Percentiles rank a stretch among this genome's conserved stretches.
Evolutionary conservation across 768 basidiomycete species (phyloP).

Genomic region (Suillus occidentalis): DNA sequence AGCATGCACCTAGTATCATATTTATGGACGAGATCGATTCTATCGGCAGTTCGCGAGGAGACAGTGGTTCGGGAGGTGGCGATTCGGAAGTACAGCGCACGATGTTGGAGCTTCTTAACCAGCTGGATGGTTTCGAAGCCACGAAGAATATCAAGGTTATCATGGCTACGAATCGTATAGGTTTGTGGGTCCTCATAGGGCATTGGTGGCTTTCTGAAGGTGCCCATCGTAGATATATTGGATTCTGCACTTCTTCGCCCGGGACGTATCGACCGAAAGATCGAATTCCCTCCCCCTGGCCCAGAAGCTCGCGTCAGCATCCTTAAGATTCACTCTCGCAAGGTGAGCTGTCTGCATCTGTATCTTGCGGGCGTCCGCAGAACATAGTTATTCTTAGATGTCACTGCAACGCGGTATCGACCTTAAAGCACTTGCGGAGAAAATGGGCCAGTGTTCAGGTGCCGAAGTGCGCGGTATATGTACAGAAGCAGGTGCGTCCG

Average conservation of each 20-base stretch:
- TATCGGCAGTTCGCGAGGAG: conserved; percentile 90
- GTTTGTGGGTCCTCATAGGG: conserved; percentile 33
- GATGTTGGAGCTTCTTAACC: conserved; percentile 87
- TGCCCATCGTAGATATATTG: conserved; percentile 67
- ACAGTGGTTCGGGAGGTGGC: conserved; percentile 73
- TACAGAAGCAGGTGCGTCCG: conserved; percentile 82
- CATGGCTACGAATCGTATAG: conserved; percentile 98
- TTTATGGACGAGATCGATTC: conserved; percentile 99
- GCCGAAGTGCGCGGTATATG: conserved; percentile 98
- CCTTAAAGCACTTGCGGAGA: conserved; percentile 92
- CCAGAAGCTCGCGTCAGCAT: conserved; percentile 98
- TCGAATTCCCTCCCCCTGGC: conserved; percentile 97
- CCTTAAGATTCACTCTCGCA: conserved; percentile 93
- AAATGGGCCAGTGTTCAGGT: conserved; percentile 99
- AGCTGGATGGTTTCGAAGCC: conserved; percentile 85
- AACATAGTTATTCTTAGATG: conserved; percentile 56
- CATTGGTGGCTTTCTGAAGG: not conserved
- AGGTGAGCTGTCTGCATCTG: conserved; percentile 45
- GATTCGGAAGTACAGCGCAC: conserved; percentile 90
- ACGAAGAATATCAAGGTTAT: conserved; percentile 86
- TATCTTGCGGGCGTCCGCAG: not conserved
- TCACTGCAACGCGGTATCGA: conserved; percentile 97
- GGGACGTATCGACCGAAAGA: conserved; percentile 95
- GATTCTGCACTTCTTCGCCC: conserved; percentile 92
- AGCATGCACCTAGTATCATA: conserved; percentile 97